phyloP scores from a whole-genome alignment of 1,284 basidiomycete genomes.

The Nidula niveotomentosa region DNA sequence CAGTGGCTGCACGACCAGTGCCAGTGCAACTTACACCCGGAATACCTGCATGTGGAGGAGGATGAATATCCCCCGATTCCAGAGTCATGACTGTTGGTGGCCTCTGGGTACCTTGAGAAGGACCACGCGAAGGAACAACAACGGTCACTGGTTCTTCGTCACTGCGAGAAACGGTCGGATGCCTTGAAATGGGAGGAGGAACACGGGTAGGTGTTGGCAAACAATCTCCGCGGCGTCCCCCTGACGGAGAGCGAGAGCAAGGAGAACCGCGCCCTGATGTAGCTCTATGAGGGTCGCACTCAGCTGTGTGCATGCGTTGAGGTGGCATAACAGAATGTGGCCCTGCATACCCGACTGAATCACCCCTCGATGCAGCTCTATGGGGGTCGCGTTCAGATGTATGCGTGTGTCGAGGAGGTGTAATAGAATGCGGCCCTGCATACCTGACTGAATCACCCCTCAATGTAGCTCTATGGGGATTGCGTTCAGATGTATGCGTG shows the following conservation, averaged over 20 bases:
- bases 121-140: conserved; percentile 6
- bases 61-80: conserved; percentile 9
- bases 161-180: neutral
- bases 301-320: too few relatives aligned
- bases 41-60: conserved; percentile 2
- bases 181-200: conserved; percentile 6
- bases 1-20: conserved; percentile 15
- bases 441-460: too few relatives aligned
- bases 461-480: too few relatives aligned
- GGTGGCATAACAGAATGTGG: too few relatives aligned
- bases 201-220: conserved; percentile 4
- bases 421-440: too few relatives aligned
- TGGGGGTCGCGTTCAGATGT: too few relatives aligned
- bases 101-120: conserved; percentile 4
- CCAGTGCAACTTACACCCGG: conserved; percentile 12
- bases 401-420: too few relatives aligned
- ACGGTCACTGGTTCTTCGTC: conserved; percentile 4
- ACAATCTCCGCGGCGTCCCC: neutral
- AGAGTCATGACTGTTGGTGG: conserved; percentile 17
- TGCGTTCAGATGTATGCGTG: too few relatives aligned
- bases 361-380: too few relatives aligned
- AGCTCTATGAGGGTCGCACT: too few relatives aligned
- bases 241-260: neutral
- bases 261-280: neutral
- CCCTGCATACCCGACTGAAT: too few relatives aligned